Conservation (phyloP, 352 stramenopile species). For the Phytophthora kernoviae region DNA sequence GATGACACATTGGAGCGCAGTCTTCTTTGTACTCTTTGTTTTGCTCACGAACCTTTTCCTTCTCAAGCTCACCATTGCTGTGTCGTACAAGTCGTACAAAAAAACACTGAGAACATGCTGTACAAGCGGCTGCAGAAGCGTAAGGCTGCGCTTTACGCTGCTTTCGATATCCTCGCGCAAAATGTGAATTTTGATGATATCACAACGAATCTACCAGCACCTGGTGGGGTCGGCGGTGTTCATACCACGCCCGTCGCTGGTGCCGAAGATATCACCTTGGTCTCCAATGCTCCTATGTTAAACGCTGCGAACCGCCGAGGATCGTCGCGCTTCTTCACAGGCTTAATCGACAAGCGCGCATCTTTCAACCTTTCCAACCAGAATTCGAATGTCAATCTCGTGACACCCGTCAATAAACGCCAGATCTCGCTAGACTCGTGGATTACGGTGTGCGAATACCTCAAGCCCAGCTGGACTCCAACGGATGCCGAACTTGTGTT, state of each 20-base stretch:
- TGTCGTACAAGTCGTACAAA: constrained; percentile 88
- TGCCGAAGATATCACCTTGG: constrained; percentile 28
- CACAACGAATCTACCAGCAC: constrained; percentile 7
- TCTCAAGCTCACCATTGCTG: constrained; percentile 84
- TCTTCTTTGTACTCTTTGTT: constrained; percentile 85
- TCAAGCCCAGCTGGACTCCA: constrained; percentile 76
- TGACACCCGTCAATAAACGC: constrained; percentile 51
- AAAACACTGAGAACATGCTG: constrained; percentile 85
- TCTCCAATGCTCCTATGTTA: constrained; percentile 36
- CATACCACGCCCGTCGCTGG: constrained; percentile 17
- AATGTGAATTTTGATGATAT: constrained; percentile 54
- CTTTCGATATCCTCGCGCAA: constrained; percentile 76
- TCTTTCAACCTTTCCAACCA: constrained; percentile 48
- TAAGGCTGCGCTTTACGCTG: constrained; percentile 75
- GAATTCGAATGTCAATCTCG: constrained; percentile 26
- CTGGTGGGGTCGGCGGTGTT: constrained; percentile 1
- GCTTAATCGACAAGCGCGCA: constrained; percentile 39
- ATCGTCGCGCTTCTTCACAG: constrained; percentile 68
- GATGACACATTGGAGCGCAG: constrained; percentile 74
- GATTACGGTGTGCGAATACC: constrained; percentile 72
- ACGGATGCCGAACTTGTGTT: constrained; percentile 80
- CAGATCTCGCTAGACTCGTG: constrained; percentile 75
- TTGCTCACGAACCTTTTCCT: constrained; percentile 83
- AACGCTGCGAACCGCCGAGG: constrained; percentile 50
- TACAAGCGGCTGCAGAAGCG: constrained; percentile 88